Evolutionary conservation across 2,329 filamentous ascomycete genomes (phyloP), one percentile per base, ranked within the genome.

Genomic region (Xylariomycetidae sp.): DNA sequence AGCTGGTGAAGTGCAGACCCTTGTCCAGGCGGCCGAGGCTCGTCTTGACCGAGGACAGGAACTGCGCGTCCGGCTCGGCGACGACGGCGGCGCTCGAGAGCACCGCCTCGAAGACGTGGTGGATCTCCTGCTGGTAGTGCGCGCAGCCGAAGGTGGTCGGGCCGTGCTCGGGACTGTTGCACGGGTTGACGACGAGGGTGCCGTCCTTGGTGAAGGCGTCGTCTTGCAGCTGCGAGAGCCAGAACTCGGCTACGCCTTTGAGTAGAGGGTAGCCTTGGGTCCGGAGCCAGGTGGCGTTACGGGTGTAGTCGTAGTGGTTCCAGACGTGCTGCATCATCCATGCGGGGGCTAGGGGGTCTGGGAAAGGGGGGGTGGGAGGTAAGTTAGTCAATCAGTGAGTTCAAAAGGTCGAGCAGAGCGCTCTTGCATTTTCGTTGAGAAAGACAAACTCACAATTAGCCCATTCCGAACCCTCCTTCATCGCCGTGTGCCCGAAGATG

Each of bases 311-410:
- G 49, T 66, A 80, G 44, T 72, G 64, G 37, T 80, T 73, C 54
- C 65, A 72, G 2, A 80, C 68, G 41, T 79, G 72, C 38, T 74
- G 69, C 63, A 75, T 76, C 59, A 78, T 68, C 76, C 75, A 80
- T 1, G 72, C 71, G 2, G 68, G 65, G 0, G 69, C 60, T 0
- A 64, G 67, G 17, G 67, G 62, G 59, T 63, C 49, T 23, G 8
- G 8, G n/a, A n/a, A n/a, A n/a, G n/a, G n/a, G n/a, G n/a, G n/a
- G n/a, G n/a, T n/a, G n/a, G n/a, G n/a, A n/a, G n/a, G n/a, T n/a
- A n/a, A n/a, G n/a, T n/a, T n/a, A n/a, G n/a, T n/a, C n/a, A n/a
- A n/a, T n/a, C n/a, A n/a, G n/a, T n/a, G n/a, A n/a, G n/a, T n/a
- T n/a, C n/a, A n/a, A n/a, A n/a, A n/a, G n/a, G n/a, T n/a, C n/a